Evolutionary conservation across 768 basidiomycete genomes (phyloP).

Genomic region (Pleurotus eryngii): DNA sequence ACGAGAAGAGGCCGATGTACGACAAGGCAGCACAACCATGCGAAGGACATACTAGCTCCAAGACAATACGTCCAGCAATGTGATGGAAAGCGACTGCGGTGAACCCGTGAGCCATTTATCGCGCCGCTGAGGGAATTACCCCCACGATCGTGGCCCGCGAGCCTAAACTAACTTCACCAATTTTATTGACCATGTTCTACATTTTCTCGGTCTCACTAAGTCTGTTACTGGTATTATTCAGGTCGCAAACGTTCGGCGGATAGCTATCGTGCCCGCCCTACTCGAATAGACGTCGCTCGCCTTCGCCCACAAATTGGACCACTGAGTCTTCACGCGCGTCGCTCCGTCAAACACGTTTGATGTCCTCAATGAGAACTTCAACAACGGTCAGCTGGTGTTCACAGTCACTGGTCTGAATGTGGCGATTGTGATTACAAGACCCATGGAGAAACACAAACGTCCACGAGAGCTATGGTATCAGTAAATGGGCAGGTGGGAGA

Average conservation of each 20-base stretch:
- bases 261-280: conserved; percentile 77
- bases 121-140: too few species aligned
- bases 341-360: conserved; percentile 93
- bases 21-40: too few species aligned
- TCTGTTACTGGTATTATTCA: conserved; percentile 21
- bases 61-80: too few species aligned
- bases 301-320: conserved; percentile 82
- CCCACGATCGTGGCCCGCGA: too few species aligned
- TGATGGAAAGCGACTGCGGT: too few species aligned
- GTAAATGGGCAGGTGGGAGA: conserved; percentile 16
- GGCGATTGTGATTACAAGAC: conserved; percentile 74
- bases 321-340: conserved; percentile 76
- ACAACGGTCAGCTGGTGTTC: conserved; percentile 85
- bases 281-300: conserved; percentile 92
- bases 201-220: neutral
- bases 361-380: conserved; percentile 87
- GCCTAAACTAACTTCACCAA: too few species aligned
- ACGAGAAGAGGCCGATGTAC: too few species aligned
- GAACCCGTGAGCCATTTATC: too few species aligned
- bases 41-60: too few species aligned
- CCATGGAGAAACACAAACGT: conserved; percentile 71
- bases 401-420: conserved; percentile 69
- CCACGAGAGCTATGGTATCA: conserved; percentile 74
- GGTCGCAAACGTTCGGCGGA: conserved; percentile 63
- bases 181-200: neutral